Conservation (phyloP, 2,329 filamentous ascomycete species). For the Colletotrichum sp. region DNA sequence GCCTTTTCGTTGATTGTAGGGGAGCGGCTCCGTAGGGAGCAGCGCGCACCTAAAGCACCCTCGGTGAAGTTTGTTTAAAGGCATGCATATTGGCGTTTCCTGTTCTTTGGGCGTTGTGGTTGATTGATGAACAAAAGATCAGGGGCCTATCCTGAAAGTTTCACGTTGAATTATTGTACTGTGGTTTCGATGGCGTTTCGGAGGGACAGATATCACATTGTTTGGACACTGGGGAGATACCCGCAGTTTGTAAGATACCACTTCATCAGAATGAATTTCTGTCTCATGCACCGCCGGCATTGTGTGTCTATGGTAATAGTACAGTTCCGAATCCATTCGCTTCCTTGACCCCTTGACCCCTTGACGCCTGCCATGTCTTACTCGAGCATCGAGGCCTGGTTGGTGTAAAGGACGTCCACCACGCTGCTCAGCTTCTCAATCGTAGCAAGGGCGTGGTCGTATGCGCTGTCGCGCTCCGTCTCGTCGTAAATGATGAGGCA, state of each 20-base stretch:
- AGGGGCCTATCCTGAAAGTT: not conserved
- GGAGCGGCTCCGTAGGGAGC: conserved; percentile 44
- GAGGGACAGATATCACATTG: not conserved
- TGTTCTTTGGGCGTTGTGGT: not conserved
- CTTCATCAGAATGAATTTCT: conserved; percentile 22
- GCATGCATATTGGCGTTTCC: not conserved
- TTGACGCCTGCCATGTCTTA: conserved; percentile 47
- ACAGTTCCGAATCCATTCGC: conserved; percentile 23
- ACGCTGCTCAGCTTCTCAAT: conserved; percentile 98
- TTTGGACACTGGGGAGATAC: not conserved
- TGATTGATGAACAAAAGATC: conserved; percentile 28
- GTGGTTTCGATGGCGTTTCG: conserved; percentile 1
- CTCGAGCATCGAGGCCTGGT: conserved; percentile 95
- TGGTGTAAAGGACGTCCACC: conserved; percentile 96
- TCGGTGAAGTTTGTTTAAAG: conserved; percentile 10
- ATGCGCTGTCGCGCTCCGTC: conserved; percentile 89
- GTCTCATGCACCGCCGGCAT: conserved; percentile 21
- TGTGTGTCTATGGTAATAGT: conserved; percentile 27
- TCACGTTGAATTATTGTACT: not conserved
- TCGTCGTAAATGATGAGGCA: conserved; percentile 98
- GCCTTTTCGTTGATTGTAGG: conserved; percentile 60
- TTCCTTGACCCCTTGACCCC: not conserved
- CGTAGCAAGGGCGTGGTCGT: conserved; percentile 91
- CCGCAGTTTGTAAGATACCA: conserved; percentile 20
- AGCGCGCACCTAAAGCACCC: not conserved